A percentile compares a stretch with the other conserved stretches of the same genome.
Conservation (phyloP, 2,329 filamentous ascomycete species). For the Lomentospora prolificans region DNA sequence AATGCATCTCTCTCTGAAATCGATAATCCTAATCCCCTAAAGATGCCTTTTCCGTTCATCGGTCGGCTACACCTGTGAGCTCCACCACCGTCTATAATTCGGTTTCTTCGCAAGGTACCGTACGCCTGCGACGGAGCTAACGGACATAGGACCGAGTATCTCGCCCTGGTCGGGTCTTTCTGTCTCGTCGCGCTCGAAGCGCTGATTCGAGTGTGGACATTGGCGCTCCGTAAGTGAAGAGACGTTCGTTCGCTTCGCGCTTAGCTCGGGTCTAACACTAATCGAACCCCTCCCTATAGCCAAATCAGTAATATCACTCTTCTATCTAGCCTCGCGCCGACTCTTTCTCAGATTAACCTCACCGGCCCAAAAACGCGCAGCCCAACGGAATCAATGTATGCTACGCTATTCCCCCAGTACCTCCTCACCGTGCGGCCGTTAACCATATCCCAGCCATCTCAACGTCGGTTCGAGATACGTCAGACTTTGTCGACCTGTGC, state of each 20-base stretch:
- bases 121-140: neutral
- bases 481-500: slow-evolving; percentile 92
- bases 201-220: slow-evolving; percentile 73
- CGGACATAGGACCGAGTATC: slow-evolving; percentile 63
- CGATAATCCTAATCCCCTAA: slow-evolving; percentile 8
- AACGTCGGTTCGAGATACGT: slow-evolving; percentile 69
- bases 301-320: slow-evolving; percentile 68
- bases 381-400: slow-evolving; percentile 56
- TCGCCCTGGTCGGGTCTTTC: slow-evolving; percentile 77
- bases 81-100: slow-evolving; percentile 7
- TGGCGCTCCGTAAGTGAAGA: slow-evolving; percentile 77
- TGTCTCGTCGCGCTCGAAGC: slow-evolving; percentile 73
- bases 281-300: slow-evolving; percentile 34
- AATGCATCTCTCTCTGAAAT: slow-evolving; percentile 7
- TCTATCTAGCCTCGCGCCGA: slow-evolving; percentile 71
- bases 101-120: slow-evolving; percentile 6
- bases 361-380: slow-evolving; percentile 56
- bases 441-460: slow-evolving; percentile 56
- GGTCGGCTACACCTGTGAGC: slow-evolving; percentile 43
- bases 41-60: slow-evolving; percentile 44
- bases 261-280: neutral
- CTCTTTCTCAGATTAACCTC: slow-evolving; percentile 73
- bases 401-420: slow-evolving; percentile 8
- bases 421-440: slow-evolving; percentile 33
- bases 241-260: neutral